Conservation (phyloP, 2,329 filamentous ascomycete species). For the Macrophomina phaseolina region DNA sequence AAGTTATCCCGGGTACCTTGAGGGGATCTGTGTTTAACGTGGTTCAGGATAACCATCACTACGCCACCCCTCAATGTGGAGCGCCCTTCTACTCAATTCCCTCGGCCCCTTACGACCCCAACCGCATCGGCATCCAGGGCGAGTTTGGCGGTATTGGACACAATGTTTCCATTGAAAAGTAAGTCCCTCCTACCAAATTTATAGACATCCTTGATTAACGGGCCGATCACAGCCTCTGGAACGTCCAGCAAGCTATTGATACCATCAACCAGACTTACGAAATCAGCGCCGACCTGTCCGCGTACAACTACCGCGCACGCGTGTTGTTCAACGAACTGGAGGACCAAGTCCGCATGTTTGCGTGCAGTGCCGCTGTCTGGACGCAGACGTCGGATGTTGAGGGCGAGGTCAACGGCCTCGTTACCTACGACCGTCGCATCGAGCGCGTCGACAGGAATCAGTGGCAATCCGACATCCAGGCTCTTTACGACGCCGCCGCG, state of each 20-base stretch:
- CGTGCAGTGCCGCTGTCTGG: constrained; percentile 72
- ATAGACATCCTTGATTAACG: constrained; percentile 5
- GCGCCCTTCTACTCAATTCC: constrained; percentile 68
- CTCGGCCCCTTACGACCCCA: constrained; percentile 62
- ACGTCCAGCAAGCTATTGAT: constrained; percentile 63
- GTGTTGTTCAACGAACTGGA: constrained; percentile 54
- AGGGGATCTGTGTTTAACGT: constrained; percentile 29
- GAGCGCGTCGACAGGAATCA: constrained; percentile 62
- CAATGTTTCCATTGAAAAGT: constrained; percentile 68
- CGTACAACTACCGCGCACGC: constrained; percentile 71
- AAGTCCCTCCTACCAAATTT: constrained; percentile 34
- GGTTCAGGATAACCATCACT: constrained; percentile 70
- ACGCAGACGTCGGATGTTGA: constrained; percentile 78
- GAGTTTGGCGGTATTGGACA: constrained; percentile 74
- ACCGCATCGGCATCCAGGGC: constrained; percentile 70
- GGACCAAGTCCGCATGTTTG: constrained; percentile 59
- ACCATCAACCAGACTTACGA: constrained; percentile 72
- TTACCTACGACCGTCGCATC: constrained; percentile 71
- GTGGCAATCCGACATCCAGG: constrained; percentile 66
- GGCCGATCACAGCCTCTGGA: constrained; percentile 63
- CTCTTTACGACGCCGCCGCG: constrained; percentile 59
- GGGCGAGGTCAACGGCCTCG: constrained; percentile 73
- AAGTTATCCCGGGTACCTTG: neutral
- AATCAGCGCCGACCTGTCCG: constrained; percentile 61
- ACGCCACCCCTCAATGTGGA: constrained; percentile 73